phyloP scores from a whole-genome alignment of 352 stramenopile genomes.

The Phytophthora brassicae region DNA sequence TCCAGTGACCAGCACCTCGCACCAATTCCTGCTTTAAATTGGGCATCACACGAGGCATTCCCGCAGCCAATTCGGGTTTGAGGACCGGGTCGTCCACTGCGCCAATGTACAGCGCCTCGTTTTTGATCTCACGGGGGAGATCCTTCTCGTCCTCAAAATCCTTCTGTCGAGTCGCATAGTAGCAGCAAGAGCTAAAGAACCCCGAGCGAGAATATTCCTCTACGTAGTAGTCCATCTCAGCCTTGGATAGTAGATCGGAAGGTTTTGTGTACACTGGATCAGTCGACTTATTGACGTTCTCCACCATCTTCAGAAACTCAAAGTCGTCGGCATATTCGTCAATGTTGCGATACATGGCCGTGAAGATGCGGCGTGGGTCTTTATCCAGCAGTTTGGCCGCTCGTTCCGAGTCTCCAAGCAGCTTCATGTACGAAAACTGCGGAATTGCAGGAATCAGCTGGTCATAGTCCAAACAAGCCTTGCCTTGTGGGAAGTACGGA shows the following conservation, averaged over 20 bases:
- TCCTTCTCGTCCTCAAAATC: slow-evolving; percentile 57
- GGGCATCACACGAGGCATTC: slow-evolving; percentile 52
- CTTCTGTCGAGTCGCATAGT: slow-evolving; percentile 48
- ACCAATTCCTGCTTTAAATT: slow-evolving; percentile 53
- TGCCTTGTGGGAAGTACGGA: slow-evolving; percentile 48
- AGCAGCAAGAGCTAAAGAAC: slow-evolving; percentile 59
- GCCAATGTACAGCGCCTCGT: slow-evolving; percentile 60
- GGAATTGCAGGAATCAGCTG: slow-evolving; percentile 42
- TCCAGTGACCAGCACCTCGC: slow-evolving; percentile 52
- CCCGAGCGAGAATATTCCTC: slow-evolving; percentile 43
- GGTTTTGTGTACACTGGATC: slow-evolving; percentile 38
- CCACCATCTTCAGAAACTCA: slow-evolving; percentile 35
- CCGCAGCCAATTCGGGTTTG: slow-evolving; percentile 43
- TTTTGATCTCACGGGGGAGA: slow-evolving; percentile 35
- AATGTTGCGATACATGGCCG: slow-evolving; percentile 47
- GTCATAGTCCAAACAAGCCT: slow-evolving; percentile 46
- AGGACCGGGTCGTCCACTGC: slow-evolving; percentile 60
- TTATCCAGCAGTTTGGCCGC: slow-evolving; percentile 40
- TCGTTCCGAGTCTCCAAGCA: slow-evolving; percentile 42
- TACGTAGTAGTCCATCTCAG: slow-evolving; percentile 59
- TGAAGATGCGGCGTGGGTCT: slow-evolving; percentile 50
- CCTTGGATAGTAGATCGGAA: slow-evolving; percentile 45
- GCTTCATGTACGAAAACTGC: slow-evolving; percentile 66
- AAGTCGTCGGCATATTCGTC: slow-evolving; percentile 34
- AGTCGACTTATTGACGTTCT: slow-evolving; percentile 29